Conservation (phyloP, 2,329 filamentous ascomycete genomes). For the Lecanicillium sp. region DNA sequence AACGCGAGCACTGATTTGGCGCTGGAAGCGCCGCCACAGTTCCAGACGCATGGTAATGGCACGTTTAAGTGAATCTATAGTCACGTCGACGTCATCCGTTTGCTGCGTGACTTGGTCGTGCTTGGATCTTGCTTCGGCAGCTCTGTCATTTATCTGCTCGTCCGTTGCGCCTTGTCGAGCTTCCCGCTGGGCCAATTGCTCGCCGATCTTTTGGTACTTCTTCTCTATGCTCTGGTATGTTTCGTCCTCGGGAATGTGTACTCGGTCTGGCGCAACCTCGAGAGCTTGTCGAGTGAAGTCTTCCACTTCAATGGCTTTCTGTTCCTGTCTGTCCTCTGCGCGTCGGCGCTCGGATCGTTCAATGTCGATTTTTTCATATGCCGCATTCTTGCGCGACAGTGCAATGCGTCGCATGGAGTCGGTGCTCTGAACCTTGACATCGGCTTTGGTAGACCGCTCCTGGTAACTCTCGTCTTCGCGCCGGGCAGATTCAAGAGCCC, state of each 20-base stretch:
- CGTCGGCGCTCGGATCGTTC: constrained; percentile 36
- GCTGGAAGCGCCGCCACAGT: constrained; percentile 76
- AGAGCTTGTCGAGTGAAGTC: constrained; percentile 49
- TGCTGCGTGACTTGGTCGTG: constrained; percentile 36
- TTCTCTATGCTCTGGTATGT: constrained; percentile 48
- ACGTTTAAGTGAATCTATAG: constrained; percentile 38
- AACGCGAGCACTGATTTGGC: constrained; percentile 77
- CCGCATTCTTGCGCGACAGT: constrained; percentile 55
- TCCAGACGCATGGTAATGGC: constrained; percentile 62
- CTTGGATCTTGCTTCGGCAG: constrained; percentile 30
- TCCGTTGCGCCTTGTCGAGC: constrained; percentile 54
- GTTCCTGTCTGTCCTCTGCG: constrained; percentile 39
- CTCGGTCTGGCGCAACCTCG: constrained; percentile 44
- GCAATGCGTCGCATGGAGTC: constrained; percentile 43
- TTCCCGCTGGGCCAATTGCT: constrained; percentile 51
- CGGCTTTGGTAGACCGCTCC: constrained; percentile 45
- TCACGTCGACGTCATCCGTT: constrained; percentile 31
- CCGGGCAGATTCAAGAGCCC: constrained; percentile 22
- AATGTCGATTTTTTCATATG: constrained; percentile 42
- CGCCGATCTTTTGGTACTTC: constrained; percentile 46
- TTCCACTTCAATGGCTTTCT: constrained; percentile 38
- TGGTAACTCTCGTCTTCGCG: constrained; percentile 33
- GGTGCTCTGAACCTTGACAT: constrained; percentile 42
- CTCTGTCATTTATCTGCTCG: constrained; percentile 51
- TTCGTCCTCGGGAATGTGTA: constrained; percentile 57